Evolutionary conservation across 768 basidiomycete genomes (phyloP), one percentile per base, ranked within the genome.

Genomic region (Imleria badia): DNA sequence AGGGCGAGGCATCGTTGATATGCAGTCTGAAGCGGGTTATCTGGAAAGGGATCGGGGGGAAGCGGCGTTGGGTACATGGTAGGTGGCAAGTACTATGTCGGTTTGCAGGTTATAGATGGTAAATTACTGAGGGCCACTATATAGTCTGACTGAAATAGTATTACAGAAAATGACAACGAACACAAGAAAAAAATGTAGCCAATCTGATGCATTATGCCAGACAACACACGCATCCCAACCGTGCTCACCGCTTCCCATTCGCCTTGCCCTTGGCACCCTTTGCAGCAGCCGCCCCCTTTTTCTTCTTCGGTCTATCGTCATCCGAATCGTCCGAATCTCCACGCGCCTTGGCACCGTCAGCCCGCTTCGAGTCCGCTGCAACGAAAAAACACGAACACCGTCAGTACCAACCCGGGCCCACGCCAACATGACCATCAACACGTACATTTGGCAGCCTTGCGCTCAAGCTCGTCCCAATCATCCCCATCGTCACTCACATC

Each of bases 381-480:
- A 35, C 11, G n/a, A n/a, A 26, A 23, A 33, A 15, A 19, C 22
- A 10, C 20, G 17, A 34, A 41, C 4, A 5, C 3, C 23, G 43
- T 58, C 52, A 53, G 38, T 13, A 10, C 29, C 17, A 38, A 19
- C 15, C 14, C 52, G 6, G 26, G n/a, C n/a, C n/a, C n/a, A 48
- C 12, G 33, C 20, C 48, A 6, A 41, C 23, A n/a, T 5, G n/a
- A 10, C 49, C 0, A 19, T 1, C 19, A 34, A 26, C 39, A 54
- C 77, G 62, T 65, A 91, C 86, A 89, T 79, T 89, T 89, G 9
- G 91, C 91, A 8, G 94, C 94, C 70, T 94, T 95, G 42, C 83
- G 78, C 72, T 97, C 95, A 34, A 97, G 76, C 70, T 94, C 93
- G 65, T 97, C 95, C 96, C 96, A 99, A 63, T 96, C 94, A 50